Conservation (phyloP, 495 filamentous ascomycete genomes). For the Ascobolus immersus region DNA sequence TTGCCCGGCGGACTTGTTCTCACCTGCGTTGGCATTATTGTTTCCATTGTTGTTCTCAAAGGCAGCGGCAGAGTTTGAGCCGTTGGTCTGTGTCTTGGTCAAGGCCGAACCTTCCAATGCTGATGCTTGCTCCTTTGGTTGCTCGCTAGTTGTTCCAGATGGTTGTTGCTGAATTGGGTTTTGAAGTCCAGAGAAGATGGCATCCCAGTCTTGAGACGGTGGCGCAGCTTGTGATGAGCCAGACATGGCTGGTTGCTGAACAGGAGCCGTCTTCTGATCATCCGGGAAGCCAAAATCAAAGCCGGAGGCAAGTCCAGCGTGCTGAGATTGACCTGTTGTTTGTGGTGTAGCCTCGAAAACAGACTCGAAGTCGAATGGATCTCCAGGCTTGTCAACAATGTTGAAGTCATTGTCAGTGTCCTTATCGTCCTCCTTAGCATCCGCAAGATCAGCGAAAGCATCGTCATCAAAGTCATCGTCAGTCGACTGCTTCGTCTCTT, state of each 20-base stretch:
- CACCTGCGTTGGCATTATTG: conserved; percentile 4
- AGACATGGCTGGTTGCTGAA: conserved; percentile 4
- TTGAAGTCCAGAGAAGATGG: conserved; percentile 66
- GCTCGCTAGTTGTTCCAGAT: conserved; percentile 16
- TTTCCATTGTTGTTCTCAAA: conserved; percentile 4
- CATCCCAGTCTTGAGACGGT: conserved; percentile 67
- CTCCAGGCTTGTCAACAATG: too few species aligned
- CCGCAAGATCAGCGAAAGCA: conserved; percentile 59
- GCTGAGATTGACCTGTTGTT: conserved; percentile 22
- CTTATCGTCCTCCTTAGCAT: conserved; percentile 74
- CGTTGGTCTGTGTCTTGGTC: conserved; percentile 5
- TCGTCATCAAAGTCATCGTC: conserved; percentile 61
- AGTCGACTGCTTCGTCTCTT: conserved; percentile 17
- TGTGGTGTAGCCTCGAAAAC: conserved; percentile 34
- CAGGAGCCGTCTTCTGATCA: conserved; percentile 5
- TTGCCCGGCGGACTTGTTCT: conserved; percentile 18
- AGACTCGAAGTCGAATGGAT: conserved; percentile 42
- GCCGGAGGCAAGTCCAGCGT: conserved; percentile 23
- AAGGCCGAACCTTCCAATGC: conserved; percentile 3
- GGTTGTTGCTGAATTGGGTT: conserved; percentile 19
- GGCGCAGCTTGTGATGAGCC: conserved; percentile 11
- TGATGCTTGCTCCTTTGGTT: conserved; percentile 9
- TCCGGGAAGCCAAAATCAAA: conserved; percentile 13
- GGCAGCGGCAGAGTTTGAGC: conserved; percentile 1
- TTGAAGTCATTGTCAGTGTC: conserved; percentile 48